phyloP scores from a whole-genome alignment of 495 filamentous ascomycete species.

The Hypoxylon fuscum region DNA sequence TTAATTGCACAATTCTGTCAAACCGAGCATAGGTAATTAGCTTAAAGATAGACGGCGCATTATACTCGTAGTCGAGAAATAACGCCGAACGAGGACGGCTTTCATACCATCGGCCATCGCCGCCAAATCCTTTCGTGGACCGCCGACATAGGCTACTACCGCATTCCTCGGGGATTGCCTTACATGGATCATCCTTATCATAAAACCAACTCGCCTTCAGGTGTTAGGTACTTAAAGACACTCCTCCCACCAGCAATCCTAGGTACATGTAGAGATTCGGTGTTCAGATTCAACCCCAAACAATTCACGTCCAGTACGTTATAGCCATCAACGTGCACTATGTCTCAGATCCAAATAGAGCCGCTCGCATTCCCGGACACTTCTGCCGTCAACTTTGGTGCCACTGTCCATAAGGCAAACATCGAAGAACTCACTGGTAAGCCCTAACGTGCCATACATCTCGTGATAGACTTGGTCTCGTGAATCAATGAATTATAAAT shows the following conservation, averaged over 20 bases:
- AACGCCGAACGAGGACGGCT: no score
- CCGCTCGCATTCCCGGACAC: constrained; percentile 51
- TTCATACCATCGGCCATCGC: not conserved
- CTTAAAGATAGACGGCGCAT: not conserved
- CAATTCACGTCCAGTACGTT: not conserved
- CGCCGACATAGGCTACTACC: no score
- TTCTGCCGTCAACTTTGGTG: constrained; percentile 67
- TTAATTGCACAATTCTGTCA: no score
- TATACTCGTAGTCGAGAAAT: not conserved
- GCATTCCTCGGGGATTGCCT: no score
- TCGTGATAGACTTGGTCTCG: constrained; percentile 20
- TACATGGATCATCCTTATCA: no score
- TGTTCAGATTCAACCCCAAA: not conserved
- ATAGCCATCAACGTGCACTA: not conserved
- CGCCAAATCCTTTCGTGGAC: not conserved
- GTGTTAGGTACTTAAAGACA: no score
- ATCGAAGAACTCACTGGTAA: constrained; percentile 68
- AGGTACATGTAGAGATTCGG: not conserved
- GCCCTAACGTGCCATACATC: constrained; percentile 35
- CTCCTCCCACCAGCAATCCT: not conserved
- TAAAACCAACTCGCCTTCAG: no score
- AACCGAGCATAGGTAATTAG: not conserved
- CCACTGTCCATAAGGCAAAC: constrained; percentile 62
- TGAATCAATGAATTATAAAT: no score
- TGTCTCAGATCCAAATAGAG: constrained; percentile 41